Percentiles rank a stretch among this genome's conserved stretches.
These are phyloP conservation scores for Platismatia glauca DNA, from an alignment of 495 filamentous ascomycete species.

Conservation along the genomic window DNA sequence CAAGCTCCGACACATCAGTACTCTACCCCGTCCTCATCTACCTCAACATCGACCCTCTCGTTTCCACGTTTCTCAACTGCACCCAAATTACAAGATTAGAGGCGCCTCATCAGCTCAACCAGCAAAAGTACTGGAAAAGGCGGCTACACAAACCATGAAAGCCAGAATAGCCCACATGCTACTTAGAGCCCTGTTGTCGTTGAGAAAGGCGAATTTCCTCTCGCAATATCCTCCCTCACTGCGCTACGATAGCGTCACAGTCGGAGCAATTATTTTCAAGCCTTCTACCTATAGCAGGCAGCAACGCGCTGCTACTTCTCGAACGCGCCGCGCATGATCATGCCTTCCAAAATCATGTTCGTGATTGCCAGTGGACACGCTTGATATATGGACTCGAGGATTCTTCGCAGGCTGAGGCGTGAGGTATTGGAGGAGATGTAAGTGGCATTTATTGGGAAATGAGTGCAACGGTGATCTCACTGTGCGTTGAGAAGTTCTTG, in stretches of 20 bases:
- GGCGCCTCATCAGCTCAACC: neutral
- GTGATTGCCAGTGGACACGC: conserved; percentile 15
- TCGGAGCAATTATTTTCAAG: conserved; percentile 11
- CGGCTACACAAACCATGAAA: neutral
- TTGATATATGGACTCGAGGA: conserved; percentile 3
- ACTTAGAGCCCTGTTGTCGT: neutral
- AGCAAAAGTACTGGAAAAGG: neutral
- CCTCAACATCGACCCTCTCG: no score
- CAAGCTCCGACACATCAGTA: no score
- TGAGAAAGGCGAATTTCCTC: neutral
- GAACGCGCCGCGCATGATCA: conserved; percentile 16
- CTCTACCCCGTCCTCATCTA: no score
- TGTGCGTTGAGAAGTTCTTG: no score
- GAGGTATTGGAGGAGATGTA: conserved; percentile 16
- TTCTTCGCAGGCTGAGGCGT: neutral
- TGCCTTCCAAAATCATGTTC: neutral
- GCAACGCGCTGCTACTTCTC: conserved; percentile 2
- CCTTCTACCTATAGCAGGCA: neutral
- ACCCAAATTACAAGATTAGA: neutral
- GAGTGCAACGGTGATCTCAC: no score
- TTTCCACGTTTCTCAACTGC: no score
- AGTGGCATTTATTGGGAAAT: no score
- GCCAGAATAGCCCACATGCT: neutral
- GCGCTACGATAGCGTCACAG: neutral
- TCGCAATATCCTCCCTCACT: neutral